Conservation (phyloP, 2,329 filamentous ascomycete genomes). For the Alternaria sp. region DNA sequence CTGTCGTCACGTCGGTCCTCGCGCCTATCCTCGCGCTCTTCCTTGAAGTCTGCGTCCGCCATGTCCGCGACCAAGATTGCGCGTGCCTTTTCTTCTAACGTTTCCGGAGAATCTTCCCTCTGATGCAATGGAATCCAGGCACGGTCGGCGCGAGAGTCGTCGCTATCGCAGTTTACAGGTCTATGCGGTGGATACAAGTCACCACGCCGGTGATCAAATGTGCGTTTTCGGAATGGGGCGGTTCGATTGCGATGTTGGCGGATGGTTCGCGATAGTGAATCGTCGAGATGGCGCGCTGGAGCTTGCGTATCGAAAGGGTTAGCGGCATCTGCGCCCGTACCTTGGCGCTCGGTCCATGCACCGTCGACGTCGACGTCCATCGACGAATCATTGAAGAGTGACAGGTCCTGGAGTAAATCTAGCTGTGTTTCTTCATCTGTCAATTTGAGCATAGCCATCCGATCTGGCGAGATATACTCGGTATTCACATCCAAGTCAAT, state of each 20-base stretch:
- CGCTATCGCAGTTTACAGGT: conserved; percentile 1
- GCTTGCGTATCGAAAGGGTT: conserved; percentile 21
- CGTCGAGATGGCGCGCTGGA: conserved; percentile 25
- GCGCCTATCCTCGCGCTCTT: conserved; percentile 43
- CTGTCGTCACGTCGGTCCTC: conserved; percentile 34
- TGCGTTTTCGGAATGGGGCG: conserved; percentile 9
- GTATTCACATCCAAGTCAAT: neutral
- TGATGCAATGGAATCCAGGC: conserved; percentile 12
- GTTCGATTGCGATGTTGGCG: conserved; percentile 24
- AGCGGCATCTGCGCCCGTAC: conserved; percentile 18
- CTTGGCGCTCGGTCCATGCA: conserved; percentile 22
- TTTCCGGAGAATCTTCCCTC: conserved; percentile 18
- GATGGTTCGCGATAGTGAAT: conserved; percentile 22
- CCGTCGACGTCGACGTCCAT: conserved; percentile 11
- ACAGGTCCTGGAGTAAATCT: neutral
- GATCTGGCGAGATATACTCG: neutral
- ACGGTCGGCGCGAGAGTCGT: conserved; percentile 11
- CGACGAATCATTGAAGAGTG: conserved; percentile 1
- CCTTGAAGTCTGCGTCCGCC: conserved; percentile 42
- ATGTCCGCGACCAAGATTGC: conserved; percentile 29
- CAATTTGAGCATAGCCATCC: neutral
- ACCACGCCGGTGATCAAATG: conserved; percentile 1
- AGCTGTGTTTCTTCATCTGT: neutral
- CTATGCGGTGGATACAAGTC: conserved; percentile 6
- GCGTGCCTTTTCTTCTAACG: conserved; percentile 21